phyloP scores from a whole-genome alignment of 306 rosid species.

The Corylus heterophylla region DNA sequence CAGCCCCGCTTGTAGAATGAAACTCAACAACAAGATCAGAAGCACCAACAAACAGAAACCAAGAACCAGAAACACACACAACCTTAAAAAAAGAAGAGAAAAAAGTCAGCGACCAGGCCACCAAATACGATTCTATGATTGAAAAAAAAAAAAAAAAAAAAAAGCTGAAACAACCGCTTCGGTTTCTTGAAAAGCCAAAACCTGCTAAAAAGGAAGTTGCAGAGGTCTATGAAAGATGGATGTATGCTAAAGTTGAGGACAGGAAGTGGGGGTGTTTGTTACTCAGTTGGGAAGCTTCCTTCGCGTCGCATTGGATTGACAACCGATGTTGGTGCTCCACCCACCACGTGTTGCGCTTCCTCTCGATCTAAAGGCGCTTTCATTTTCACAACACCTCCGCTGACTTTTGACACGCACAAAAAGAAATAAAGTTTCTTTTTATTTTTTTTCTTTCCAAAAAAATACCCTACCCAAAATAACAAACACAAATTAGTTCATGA shows the following conservation, averaged over 20 bases:
- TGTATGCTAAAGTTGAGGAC: slow-evolving; percentile 17
- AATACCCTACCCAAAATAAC: too few species aligned
- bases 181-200: background rate
- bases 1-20: slow-evolving; percentile 23
- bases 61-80: slow-evolving; percentile 8
- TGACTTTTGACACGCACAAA: background rate
- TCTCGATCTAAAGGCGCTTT: background rate
- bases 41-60: slow-evolving; percentile 13
- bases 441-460: too few species aligned
- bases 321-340: slow-evolving; percentile 53
- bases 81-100: background rate
- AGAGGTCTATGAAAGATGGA: background rate
- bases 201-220: slow-evolving; percentile 9
- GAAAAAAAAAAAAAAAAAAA: background rate
- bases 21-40: slow-evolving; percentile 16
- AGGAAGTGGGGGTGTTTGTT: slow-evolving; percentile 16
- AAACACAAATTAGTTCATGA: too few species aligned
- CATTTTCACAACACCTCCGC: slow-evolving; percentile 6
- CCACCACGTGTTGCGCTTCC: slow-evolving; percentile 55
- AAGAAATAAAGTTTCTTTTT: background rate
- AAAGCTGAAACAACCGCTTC: background rate
- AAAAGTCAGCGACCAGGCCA: background rate
- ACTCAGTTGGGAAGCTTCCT: slow-evolving; percentile 13
- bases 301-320: slow-evolving; percentile 20
- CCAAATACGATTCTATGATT: background rate